These are phyloP conservation scores for Trypanosoma brucei DNA, from an alignment of 208 protist species.

Conservation along the genomic window DNA sequence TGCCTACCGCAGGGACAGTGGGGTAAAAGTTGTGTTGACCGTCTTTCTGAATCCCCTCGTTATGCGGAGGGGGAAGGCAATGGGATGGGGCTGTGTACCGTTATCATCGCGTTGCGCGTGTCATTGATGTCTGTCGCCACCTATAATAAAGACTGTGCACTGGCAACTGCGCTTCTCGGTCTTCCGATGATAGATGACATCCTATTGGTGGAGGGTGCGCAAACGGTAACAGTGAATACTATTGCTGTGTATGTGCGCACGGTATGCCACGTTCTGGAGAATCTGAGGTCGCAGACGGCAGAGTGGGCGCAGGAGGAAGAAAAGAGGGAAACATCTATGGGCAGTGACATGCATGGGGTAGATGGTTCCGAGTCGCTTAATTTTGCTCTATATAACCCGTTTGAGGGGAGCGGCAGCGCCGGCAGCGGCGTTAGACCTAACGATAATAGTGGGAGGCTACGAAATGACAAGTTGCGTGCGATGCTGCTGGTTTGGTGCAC, in stretches of 20 bases:
- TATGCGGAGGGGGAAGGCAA: neutral
- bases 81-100: conserved; percentile 7
- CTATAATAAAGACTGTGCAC: conserved; percentile 27
- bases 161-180: conserved; percentile 28
- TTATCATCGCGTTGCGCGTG: conserved; percentile 12
- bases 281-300: conserved; percentile 14
- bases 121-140: conserved; percentile 18
- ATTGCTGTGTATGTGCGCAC: conserved; percentile 27
- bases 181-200: conserved; percentile 12
- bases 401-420: neutral
- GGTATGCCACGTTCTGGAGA: conserved; percentile 15
- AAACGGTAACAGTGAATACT: conserved; percentile 16
- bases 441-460: neutral
- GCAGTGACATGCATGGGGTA: neutral
- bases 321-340: neutral
- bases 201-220: conserved; percentile 8
- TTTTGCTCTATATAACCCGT: neutral
- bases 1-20: neutral
- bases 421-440: conserved; percentile 8
- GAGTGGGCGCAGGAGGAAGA: conserved; percentile 15
- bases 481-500: conserved; percentile 15
- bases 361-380: too few relatives aligned
- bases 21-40: neutral
- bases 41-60: neutral
- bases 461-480: conserved; percentile 12